Percentiles rank a stretch among this genome's conserved stretches.
phyloP scores from a whole-genome alignment of 371 early-diverging fungal species.

The Apophysomyces elegans region DNA sequence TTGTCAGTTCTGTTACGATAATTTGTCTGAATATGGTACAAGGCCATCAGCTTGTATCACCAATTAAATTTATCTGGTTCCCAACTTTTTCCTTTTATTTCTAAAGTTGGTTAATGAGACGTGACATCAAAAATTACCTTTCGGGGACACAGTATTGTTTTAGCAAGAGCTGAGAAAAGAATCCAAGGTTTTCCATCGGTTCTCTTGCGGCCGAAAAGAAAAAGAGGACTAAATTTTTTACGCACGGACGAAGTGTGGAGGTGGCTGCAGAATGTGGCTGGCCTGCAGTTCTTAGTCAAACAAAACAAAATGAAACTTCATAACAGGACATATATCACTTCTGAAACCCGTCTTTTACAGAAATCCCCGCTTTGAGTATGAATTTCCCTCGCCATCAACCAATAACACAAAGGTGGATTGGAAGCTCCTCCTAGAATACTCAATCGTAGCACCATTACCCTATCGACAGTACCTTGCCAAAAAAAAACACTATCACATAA shows the following conservation, averaged over 20 bases:
- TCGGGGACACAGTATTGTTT: background rate
- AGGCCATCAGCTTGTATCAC: background rate
- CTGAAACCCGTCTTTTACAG: no score
- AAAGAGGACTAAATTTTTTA: background rate
- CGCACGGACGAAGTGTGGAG: slow-evolving; percentile 1
- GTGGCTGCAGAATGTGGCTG: slow-evolving; percentile 9
- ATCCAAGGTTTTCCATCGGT: background rate
- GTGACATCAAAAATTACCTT: background rate
- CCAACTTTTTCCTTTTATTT: background rate
- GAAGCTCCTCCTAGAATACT: no score
- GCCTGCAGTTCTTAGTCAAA: background rate
- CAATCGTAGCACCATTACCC: no score
- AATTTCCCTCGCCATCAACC: no score
- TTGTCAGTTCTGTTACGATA: background rate
- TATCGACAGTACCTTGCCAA: no score
- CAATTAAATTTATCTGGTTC: slow-evolving; percentile 5
- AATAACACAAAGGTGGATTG: no score
- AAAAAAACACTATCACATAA: no score
- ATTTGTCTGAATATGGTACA: slow-evolving; percentile 4
- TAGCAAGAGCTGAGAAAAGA: background rate
- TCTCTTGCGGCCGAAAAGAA: background rate
- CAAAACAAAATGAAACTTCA: background rate
- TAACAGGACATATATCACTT: background rate
- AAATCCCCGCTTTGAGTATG: no score
- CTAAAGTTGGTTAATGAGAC: background rate